A percentile compares a stretch with the other conserved stretches of the same genome.
Evolutionary conservation across 164 flowering plant genomes (phyloP).

Genomic region (Umbellularia californica): DNA sequence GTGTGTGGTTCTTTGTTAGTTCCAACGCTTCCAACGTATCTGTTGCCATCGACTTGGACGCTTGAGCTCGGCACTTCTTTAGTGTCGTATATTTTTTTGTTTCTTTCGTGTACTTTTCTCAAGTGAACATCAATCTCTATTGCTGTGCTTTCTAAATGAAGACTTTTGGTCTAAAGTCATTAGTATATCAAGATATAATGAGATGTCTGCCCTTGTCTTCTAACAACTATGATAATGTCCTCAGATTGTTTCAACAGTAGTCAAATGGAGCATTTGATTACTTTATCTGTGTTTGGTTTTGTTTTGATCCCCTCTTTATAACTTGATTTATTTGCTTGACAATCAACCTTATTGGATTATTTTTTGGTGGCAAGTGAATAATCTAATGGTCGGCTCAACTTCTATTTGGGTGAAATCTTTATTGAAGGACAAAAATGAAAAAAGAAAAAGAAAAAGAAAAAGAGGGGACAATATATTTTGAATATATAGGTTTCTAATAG

Average conservation of each 20-base stretch:
- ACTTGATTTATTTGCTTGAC: no score
- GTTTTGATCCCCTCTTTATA: not conserved
- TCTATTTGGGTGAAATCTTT: no score
- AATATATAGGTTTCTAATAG: no score
- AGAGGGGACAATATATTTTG: no score
- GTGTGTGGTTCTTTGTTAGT: constrained; percentile 67
- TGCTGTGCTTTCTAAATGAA: not conserved
- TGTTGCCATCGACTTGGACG: constrained; percentile 77
- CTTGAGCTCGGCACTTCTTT: constrained; percentile 89
- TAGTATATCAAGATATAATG: not conserved
- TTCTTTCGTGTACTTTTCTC: constrained; percentile 79
- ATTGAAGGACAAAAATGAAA: no score
- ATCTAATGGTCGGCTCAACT: no score
- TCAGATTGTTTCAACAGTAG: not conserved
- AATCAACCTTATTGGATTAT: no score
- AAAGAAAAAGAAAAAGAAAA: no score
- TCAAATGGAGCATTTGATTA: not conserved
- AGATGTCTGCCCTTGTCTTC: not conserved
- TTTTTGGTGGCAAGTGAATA: no score
- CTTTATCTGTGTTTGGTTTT: not conserved
- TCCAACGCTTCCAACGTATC: constrained; percentile 62
- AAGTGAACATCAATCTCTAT: constrained; percentile 35
- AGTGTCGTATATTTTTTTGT: constrained; percentile 66
- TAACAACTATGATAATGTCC: not conserved
- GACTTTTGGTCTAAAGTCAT: not conserved